Evolutionary conservation across 192 early-diverging fungal species (phyloP), one percentile per base, ranked within the genome.

Genomic region (Coemansia sp.): DNA sequence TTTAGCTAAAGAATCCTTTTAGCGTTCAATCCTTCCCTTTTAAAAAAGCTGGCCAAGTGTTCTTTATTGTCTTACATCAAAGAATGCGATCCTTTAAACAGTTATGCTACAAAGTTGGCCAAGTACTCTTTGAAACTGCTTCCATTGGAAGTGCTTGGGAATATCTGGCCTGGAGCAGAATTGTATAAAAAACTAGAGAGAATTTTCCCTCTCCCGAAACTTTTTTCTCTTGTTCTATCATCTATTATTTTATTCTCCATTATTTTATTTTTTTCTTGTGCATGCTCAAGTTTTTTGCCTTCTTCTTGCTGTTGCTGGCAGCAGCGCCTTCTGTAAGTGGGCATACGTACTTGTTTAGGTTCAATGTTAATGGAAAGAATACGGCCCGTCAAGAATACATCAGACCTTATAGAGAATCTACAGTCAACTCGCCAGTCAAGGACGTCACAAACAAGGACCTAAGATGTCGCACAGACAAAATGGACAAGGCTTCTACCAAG

Each of bases 381-480:
- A 57, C 54, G 6, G 6, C 6, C 4, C 54, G 54, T n/a, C 33
- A 33, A 31, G 31, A 57, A 16, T 57, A 33, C 16, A 57, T 57
- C 16, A 57, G 54, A 24, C 17, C 11, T 2, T 57, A 57, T 6
- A 57, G 54, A 33, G 54, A 57, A 16, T 34, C 31, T 9, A 57
- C 54, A 57, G 33, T 57, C 54, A 57, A 57, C 54, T 17, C 54
- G 16, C 54, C 54, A 57, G 31, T 34, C 27, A 57, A 57, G 54
- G 54, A 57, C 29, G 16, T 17, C 5, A 57, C 17, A 6, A 6
- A 17, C 54, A 19, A n/a, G 17, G 54, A 57, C n/a, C 29, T 57
- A 6, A 57, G 54, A 34, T 57, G 54, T 16, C 54, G 54, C 16
- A 34, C 54, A 57, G 54, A 57, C 54, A 57, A 57, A 34, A 57